Conservation (phyloP, 306 rosid species). For the Macrotyloma uniflorum region DNA sequence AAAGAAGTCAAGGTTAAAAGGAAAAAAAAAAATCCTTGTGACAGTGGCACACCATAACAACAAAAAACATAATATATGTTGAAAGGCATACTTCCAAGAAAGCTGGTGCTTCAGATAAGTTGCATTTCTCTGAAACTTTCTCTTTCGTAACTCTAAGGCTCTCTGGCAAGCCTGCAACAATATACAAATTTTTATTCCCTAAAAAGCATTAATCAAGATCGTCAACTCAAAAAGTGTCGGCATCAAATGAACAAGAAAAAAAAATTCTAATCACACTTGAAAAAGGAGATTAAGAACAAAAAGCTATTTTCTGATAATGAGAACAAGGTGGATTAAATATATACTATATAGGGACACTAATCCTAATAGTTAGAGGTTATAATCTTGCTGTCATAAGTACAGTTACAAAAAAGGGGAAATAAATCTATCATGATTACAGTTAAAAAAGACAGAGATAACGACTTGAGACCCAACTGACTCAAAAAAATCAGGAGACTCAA, state of each 20-base stretch:
- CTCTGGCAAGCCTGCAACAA: constrained; percentile 66
- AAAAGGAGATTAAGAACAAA: not conserved
- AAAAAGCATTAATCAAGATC: not conserved
- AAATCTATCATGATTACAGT: not conserved
- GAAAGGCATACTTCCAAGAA: constrained; percentile 78
- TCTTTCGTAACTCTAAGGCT: constrained; percentile 59
- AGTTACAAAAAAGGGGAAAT: not conserved
- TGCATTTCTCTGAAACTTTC: constrained; percentile 70
- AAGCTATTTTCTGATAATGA: not conserved
- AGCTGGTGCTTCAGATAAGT: constrained; percentile 64
- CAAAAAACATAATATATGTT: not conserved
- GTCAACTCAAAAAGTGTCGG: not conserved
- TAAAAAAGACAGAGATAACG: not conserved
- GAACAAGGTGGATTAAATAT: not conserved
- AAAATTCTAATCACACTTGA: not conserved
- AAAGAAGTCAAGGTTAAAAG: not conserved
- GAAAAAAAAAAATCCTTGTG: not conserved
- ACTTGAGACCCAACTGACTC: not conserved
- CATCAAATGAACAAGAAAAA: not conserved
- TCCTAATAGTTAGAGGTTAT: not conserved
- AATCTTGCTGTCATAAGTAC: not conserved
- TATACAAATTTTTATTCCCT: not conserved
- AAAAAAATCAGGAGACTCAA: not conserved
- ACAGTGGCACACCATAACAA: not conserved
- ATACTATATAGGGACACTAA: not conserved